Base-by-base conservation (phyloP, 768 basidiomycete genomes). In the Suillus hirtellus region DNA sequence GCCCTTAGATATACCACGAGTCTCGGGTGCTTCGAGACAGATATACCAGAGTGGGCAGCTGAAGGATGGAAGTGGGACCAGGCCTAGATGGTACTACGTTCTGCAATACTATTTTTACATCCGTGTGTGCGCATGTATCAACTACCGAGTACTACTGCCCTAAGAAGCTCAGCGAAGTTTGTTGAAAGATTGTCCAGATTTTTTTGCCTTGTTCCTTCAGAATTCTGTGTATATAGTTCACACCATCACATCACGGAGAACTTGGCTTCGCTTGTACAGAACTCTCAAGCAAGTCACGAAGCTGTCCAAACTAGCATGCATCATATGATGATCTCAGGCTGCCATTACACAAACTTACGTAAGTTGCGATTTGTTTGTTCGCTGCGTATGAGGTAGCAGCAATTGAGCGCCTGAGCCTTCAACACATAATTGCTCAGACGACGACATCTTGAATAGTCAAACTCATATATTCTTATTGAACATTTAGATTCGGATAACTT, bases 11-110 rank as follows among this genome's bases (percentile, higher is more conserved):
- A 95, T 75, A 91, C 88, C 56, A 89, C 89, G 14, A 87, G 86
- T 65, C 78, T 95, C 50, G 94, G 94, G n/a, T 77, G 82, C 34
- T 96, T 92, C 68, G 87, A 91, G 76, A 93, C 92, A 50, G 89
- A 86, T 64, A 86, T 93, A 85, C 97, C 97, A 0, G 84, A 87
- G 59, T 99, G 97, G 97, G 90, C 95, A 31, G 79, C 76, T 38
- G 83, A 89, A 69, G 88, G 85, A 19, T 93, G 85, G 85, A 77
- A 79, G 50, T 90, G 90, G 89, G 85, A 87, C 72, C 78, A 69
- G 65, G 72, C 72, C 24, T 76, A 68, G 68, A 43, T 19, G n/a
- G 24, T 46, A 46, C 27, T 61, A 40, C 24, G 24, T 17, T 24
- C 53, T 38, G 35, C 44, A 60, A 55, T 21, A 35, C 56, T 60